A percentile compares a stretch with the other conserved stretches of the same genome.
These are phyloP conservation scores for Mycena chlorophos DNA, from an alignment of 768 basidiomycete species.

Conservation along the genomic window DNA sequence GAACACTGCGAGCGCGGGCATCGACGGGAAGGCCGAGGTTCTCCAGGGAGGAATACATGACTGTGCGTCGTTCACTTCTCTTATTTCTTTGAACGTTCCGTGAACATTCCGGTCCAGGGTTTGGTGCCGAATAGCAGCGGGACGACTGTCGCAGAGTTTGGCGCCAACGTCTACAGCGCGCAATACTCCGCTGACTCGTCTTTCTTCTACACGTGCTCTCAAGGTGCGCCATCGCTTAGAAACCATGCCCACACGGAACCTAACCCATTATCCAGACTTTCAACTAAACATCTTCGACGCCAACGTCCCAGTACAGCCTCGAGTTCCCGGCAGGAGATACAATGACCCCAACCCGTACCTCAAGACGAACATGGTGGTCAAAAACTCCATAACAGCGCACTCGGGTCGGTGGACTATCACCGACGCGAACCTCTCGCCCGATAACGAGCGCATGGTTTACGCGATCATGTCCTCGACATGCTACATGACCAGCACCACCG, in stretches of 20 bases:
- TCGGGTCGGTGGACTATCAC: conserved; percentile 92
- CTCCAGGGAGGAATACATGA: conserved; percentile 54
- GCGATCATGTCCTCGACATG: conserved; percentile 82
- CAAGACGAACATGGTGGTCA: conserved; percentile 46
- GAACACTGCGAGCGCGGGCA: conserved; percentile 45
- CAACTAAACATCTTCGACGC: conserved; percentile 86
- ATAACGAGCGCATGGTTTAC: conserved; percentile 92
- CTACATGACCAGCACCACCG: conserved; percentile 72
- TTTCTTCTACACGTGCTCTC: conserved; percentile 91
- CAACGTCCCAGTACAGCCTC: conserved; percentile 44
- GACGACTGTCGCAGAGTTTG: conserved; percentile 73
- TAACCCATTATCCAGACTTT: conserved; percentile 60
- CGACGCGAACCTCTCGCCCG: conserved; percentile 86
- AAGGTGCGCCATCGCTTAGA: conserved; percentile 48
- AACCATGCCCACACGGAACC: background rate
- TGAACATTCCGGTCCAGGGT: conserved; percentile 45
- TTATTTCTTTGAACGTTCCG: background rate
- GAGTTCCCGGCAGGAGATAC: conserved; percentile 17
- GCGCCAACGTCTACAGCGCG: conserved; percentile 78
- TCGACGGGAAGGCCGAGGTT: conserved; percentile 32
- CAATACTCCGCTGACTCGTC: conserved; percentile 87
- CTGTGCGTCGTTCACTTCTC: conserved; percentile 41
- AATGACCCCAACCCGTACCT: conserved; percentile 27
- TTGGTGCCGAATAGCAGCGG: conserved; percentile 80
- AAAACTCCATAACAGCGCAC: conserved; percentile 70